phyloP scores from a whole-genome alignment of 345 rosid species.

The Melaleuca quinquenervia region DNA sequence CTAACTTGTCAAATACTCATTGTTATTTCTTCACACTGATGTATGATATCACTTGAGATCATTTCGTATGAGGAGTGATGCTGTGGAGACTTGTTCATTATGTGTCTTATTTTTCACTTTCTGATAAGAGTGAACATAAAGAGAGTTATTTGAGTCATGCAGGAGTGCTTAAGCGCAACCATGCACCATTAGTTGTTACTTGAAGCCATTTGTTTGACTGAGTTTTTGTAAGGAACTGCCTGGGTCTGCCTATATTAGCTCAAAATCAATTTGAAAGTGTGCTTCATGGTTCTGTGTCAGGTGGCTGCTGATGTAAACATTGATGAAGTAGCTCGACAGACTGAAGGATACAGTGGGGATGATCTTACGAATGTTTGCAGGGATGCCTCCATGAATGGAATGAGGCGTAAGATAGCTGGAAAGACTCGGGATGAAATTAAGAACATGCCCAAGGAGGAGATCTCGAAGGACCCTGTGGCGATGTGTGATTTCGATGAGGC shows the following conservation, averaged over 20 bases:
- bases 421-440: conserved; percentile 97
- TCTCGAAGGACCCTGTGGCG: conserved; percentile 92
- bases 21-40: neutral
- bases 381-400: conserved; percentile 96
- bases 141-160: neutral
- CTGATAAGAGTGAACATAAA: neutral
- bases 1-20: neutral
- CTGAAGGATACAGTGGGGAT: conserved; percentile 98
- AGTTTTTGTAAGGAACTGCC: neutral
- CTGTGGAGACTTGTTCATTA: neutral
- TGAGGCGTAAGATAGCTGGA: conserved; percentile 99
- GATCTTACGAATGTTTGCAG: conserved; percentile 97
- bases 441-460: conserved; percentile 97
- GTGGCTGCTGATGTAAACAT: conserved; percentile 84
- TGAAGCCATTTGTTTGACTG: neutral
- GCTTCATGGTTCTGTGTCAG: conserved; percentile 12
- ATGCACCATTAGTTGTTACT: neutral
- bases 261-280: neutral
- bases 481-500: conserved; percentile 99
- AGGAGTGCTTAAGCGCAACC: neutral
- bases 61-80: neutral
- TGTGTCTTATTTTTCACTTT: neutral
- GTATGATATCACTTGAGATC: neutral
- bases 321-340: conserved; percentile 82
- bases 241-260: neutral